Base-by-base conservation (phyloP, 345 rosid genomes). In the Brassica incana region DNA sequence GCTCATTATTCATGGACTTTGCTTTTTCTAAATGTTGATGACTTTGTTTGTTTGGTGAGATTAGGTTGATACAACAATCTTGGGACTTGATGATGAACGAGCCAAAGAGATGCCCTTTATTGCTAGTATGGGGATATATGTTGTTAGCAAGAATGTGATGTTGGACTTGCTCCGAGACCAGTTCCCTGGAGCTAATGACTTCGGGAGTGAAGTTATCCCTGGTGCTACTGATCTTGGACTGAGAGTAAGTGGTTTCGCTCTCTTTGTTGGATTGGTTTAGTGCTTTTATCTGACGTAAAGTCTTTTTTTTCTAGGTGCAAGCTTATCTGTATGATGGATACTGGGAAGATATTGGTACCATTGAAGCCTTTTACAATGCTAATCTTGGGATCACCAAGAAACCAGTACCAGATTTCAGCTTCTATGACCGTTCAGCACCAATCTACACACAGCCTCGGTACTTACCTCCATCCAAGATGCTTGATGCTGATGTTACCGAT, bases 101-200 rank as follows among this genome's bases (percentile, higher is more conserved):
- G 99, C 99, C 1, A 91, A 91, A 83, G 94, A 89, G 80, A 81
- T 95, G 97, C 99, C 99, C 78, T 95, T 48, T 78, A 92, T 95
- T 87, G 99, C 99, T 78, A 95, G 99, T 69, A 95, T 95, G 99
- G 98, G 99, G 11, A 95, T 95, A 70, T 95, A 95, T 82, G 97
- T 95, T 36, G 90, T 92, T 63, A 92, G 97, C 81, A 95, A 95
- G 83, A 78, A 91, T 82, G 99, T 88, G 60, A 95, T 95, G 99
- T 69, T 95, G 54, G 86, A 92, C 78, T 91, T 95, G 69, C 94
- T 95, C 23, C 79, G 91, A 29, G 95, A 95, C 9, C 90, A 80
- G 90, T 95, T 95, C 80, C 99, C 99, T 6, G 95, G 94, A 73
- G 99, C 99, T 80, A 95, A 95, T 84, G 99, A 95, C 87, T 95